Base-by-base conservation (phyloP, 306 rosid species). In the Dalbergia cochinchinensis region DNA sequence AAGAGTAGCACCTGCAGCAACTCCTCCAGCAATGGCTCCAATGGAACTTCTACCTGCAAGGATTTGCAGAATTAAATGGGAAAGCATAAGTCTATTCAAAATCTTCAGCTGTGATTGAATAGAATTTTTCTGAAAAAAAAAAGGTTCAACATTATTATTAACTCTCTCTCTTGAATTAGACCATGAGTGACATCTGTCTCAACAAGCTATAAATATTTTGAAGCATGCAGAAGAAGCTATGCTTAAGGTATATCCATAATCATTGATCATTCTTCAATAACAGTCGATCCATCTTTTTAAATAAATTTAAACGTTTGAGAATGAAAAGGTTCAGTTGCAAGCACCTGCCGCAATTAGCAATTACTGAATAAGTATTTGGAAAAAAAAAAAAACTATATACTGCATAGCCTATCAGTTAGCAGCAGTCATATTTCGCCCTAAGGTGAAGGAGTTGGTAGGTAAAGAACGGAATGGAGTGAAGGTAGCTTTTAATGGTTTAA, bases 21-120 rank as follows among this genome's bases (percentile, higher is more conserved):
- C 97, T 81, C 92, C 97, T 80, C 91, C 97, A 48, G 94, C 97
- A 85, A 89, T 88, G 74, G 92, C 86, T 82, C 94, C 92, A 35
- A 89, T 85, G 26, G 82, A 37, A 78, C 74, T 65, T 57, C 61
- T 71, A 66, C 88, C 97, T 91, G 82, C 35, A 78, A 73, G 48
- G 60, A 18, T 77, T 77, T 12, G 39, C 11, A 66, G 39, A 31
- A 26, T 39, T 39, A 68, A 77, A 55, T 16, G 41, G 44, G 14
- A 65, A 65, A 77, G n/a, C 16, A 33, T 14, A 35, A 47, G 13
- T 62, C n/a, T 18, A 64, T 35, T 34, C 71, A 18, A 51, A 11
- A 10, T 22, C 15, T 35, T 11, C 7, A 3, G 18, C 19, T 8
- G 31, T 22, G 48, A 74, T 11, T 41, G 18, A 54, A 13, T 14